Evolutionary conservation across 2,329 filamentous ascomycete genomes (phyloP).

Genomic region (Penicillium sp.): DNA sequence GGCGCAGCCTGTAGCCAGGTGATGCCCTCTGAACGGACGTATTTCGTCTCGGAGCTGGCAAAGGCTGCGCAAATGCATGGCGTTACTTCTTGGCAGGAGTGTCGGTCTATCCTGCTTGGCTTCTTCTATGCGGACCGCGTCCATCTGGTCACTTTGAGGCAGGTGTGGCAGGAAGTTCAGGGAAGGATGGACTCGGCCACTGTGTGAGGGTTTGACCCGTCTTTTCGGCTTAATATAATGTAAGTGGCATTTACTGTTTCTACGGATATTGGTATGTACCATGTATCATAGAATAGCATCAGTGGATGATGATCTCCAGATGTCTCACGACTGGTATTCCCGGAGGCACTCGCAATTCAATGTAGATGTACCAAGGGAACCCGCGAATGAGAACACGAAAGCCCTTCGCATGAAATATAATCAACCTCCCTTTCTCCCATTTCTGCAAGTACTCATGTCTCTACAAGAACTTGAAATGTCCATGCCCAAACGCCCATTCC

Average conservation of each 20-base stretch:
- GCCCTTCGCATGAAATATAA: background rate
- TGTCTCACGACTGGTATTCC: background rate
- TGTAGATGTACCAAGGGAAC: no score
- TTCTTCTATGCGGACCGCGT: slow-evolving; percentile 42
- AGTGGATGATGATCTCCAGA: background rate
- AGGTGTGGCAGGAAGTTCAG: slow-evolving; percentile 37
- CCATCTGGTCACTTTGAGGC: slow-evolving; percentile 32
- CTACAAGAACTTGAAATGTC: background rate
- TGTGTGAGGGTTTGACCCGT: background rate
- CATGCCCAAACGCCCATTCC: background rate
- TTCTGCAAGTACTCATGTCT: background rate
- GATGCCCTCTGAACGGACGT: slow-evolving; percentile 30
- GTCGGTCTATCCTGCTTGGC: slow-evolving; percentile 31
- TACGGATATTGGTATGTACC: background rate
- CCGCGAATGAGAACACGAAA: no score
- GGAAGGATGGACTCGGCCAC: slow-evolving; percentile 15
- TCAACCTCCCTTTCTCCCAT: background rate
- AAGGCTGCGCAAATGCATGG: slow-evolving; percentile 30
- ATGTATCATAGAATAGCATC: background rate
- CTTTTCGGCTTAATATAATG: background rate
- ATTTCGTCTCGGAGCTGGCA: slow-evolving; percentile 36
- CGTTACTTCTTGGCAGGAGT: slow-evolving; percentile 36
- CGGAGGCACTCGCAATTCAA: no score
- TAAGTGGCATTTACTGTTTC: background rate
- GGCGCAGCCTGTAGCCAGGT: slow-evolving; percentile 35